Conservation (phyloP, 2,329 filamentous ascomycete genomes). For the Alternaria tenuissima region DNA sequence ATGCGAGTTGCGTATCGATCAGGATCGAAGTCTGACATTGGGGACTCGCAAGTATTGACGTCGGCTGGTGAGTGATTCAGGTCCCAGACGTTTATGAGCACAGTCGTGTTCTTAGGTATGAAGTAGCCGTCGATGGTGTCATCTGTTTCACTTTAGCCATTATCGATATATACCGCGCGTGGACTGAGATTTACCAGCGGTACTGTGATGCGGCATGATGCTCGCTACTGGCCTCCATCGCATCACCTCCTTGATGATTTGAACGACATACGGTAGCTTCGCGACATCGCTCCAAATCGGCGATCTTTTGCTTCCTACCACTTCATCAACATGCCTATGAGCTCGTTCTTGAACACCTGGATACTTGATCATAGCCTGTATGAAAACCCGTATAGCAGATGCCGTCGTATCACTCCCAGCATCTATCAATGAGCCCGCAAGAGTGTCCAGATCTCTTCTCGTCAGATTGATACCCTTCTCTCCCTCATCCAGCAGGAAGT, state of each 20-base stretch:
- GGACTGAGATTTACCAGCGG: background rate
- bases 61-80: conserved; percentile 29
- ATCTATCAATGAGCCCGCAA: conserved; percentile 40
- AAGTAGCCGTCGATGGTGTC: conserved; percentile 52
- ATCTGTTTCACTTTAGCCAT: conserved; percentile 46
- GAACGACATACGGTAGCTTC: conserved; percentile 36
- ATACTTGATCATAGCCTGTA: conserved; percentile 12
- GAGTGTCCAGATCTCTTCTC: conserved; percentile 45
- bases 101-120: conserved; percentile 33
- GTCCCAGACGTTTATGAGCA: conserved; percentile 42
- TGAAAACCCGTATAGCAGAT: conserved; percentile 19
- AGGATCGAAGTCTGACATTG: conserved; percentile 41
- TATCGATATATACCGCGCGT: background rate
- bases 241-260: conserved; percentile 41
- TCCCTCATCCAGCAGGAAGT: conserved; percentile 17
- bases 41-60: conserved; percentile 26
- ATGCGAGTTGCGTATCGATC: conserved; percentile 46
- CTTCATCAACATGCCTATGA: conserved; percentile 41
- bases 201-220: background rate
- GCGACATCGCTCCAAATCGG: conserved; percentile 20
- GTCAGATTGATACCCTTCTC: conserved; percentile 9
- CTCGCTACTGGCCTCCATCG: conserved; percentile 44
- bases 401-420: conserved; percentile 39
- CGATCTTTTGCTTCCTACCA: conserved; percentile 24
- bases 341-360: conserved; percentile 36